Conservation (phyloP, 495 filamentous ascomycete genomes). For the Penicillium turbatum region DNA sequence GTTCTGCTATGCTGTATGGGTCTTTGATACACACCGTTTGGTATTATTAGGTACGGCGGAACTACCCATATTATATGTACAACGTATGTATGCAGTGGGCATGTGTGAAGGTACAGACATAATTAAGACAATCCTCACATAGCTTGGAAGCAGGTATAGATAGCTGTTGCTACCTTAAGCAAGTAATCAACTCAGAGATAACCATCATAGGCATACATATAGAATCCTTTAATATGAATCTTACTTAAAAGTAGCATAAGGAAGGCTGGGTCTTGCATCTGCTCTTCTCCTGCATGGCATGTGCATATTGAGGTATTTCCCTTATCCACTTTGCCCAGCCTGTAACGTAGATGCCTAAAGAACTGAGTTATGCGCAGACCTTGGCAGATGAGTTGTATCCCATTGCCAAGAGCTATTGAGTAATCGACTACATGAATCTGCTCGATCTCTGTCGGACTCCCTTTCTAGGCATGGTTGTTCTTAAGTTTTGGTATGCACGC, state of each 20-base stretch:
- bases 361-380: not conserved
- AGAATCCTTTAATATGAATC: not conserved
- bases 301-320: not conserved
- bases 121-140: too few species aligned
- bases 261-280: not conserved
- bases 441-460: not conserved
- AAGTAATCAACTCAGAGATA: too few species aligned
- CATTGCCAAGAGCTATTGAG: not conserved
- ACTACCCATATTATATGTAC: too few species aligned
- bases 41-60: not conserved
- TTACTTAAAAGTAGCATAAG: not conserved
- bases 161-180: too few species aligned
- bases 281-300: not conserved
- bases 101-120: too few species aligned
- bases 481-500: not conserved
- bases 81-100: too few species aligned
- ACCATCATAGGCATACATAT: too few species aligned
- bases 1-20: not conserved
- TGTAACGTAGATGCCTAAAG: constrained; percentile 6
- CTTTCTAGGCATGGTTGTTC: too few species aligned
- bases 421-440: not conserved
- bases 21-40: not conserved
- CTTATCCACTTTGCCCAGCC: not conserved
- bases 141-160: too few species aligned
- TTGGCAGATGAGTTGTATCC: not conserved